Evolutionary conservation across 192 early-diverging fungal genomes (phyloP).

Genomic region (Pilaira anomala): DNA sequence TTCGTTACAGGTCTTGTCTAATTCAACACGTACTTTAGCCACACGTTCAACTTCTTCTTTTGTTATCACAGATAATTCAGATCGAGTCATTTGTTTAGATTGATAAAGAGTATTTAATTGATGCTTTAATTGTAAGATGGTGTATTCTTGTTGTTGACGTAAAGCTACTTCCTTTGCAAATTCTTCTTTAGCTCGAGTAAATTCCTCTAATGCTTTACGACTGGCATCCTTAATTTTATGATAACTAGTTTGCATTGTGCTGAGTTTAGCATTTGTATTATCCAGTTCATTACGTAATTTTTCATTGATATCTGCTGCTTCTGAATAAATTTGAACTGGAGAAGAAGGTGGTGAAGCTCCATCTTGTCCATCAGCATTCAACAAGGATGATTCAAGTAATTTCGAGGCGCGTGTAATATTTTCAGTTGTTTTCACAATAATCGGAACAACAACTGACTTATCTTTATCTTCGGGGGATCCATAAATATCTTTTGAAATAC

Average conservation of each 20-base stretch:
- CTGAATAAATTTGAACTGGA: too few relatives aligned
- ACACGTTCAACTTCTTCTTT: slow-evolving; percentile 21
- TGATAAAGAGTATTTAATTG: slow-evolving; percentile 25
- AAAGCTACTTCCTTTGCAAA: slow-evolving; percentile 39
- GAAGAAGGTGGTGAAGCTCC: too few relatives aligned
- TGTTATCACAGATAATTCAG: slow-evolving; percentile 12
- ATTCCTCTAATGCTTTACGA: slow-evolving; percentile 39
- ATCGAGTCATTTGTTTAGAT: slow-evolving; percentile 10
- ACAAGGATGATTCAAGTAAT: slow-evolving; percentile 17
- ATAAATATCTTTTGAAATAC: slow-evolving; percentile 12
- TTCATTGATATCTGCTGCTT: background rate
- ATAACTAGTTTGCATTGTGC: slow-evolving; percentile 29
- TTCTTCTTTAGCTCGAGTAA: slow-evolving; percentile 45
- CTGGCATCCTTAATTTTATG: slow-evolving; percentile 30
- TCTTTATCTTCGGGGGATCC: background rate
- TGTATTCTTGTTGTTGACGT: slow-evolving; percentile 33
- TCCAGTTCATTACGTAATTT: slow-evolving; percentile 28
- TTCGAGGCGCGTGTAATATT: slow-evolving; percentile 25
- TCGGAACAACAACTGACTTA: background rate
- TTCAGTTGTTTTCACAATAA: background rate
- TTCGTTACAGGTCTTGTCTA: slow-evolving; percentile 30
- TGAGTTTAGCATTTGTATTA: slow-evolving; percentile 23
- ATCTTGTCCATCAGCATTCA: background rate
- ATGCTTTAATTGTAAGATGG: slow-evolving; percentile 25
- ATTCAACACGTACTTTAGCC: slow-evolving; percentile 23